Evolutionary conservation across 305 asterid species (phyloP).

Genomic region (Rubia tinctorum): DNA sequence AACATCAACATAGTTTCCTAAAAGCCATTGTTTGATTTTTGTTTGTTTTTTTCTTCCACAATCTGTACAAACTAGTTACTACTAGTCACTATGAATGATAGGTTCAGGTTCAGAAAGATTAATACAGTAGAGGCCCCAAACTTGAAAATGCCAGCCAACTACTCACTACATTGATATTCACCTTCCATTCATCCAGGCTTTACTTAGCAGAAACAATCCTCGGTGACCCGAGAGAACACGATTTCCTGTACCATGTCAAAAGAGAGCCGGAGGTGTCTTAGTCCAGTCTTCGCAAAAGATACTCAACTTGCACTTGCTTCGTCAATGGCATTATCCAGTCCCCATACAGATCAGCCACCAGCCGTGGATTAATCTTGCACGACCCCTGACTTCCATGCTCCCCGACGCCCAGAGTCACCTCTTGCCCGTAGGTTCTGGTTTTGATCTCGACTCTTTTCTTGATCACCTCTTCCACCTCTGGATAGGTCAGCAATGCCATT

Average conservation of each 20-base stretch:
- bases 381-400: constrained; percentile 35
- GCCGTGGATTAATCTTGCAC: constrained; percentile 70
- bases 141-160: constrained; percentile 8
- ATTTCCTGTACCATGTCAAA: too few species aligned
- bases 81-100: background rate
- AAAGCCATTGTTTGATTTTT: background rate
- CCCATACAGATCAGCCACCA: constrained; percentile 69
- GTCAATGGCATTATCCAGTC: constrained; percentile 96
- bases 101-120: background rate
- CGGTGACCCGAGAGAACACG: background rate
- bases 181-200: background rate
- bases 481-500: constrained; percentile 68
- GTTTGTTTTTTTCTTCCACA: background rate
- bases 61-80: constrained; percentile 4
- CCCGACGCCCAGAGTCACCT: constrained; percentile 29
- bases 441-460: constrained; percentile 71
- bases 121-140: background rate
- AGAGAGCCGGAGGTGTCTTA: constrained; percentile 7
- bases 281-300: constrained; percentile 75
- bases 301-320: constrained; percentile 85
- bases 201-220: background rate
- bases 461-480: constrained; percentile 61
- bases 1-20: background rate
- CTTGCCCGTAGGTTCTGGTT: constrained; percentile 70
- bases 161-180: background rate